A percentile compares a stretch with the other conserved stretches of the same genome.
Conservation (phyloP, 768 basidiomycete species). For the Leccinum imitatum region DNA sequence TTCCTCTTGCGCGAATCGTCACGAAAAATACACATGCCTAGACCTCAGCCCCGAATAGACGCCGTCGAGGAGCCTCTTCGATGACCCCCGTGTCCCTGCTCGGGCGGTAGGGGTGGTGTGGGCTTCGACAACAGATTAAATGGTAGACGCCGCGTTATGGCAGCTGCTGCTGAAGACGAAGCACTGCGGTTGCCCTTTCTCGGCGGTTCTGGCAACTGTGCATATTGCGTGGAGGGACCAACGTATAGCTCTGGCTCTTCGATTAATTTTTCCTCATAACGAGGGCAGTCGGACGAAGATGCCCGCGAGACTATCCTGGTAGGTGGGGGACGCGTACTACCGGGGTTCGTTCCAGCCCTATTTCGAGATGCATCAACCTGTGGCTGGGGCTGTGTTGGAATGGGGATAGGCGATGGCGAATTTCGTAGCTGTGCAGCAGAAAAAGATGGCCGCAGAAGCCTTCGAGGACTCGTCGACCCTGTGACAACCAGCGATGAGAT, state of each 20-base stretch:
- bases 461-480: slow-evolving; percentile 59
- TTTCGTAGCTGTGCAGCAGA: slow-evolving; percentile 77
- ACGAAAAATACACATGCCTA: slow-evolving; percentile 9
- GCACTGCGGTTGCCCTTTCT: slow-evolving; percentile 39
- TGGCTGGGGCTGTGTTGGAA: slow-evolving; percentile 35
- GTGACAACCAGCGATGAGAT: slow-evolving; percentile 46
- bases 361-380: slow-evolving; percentile 48
- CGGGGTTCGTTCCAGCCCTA: slow-evolving; percentile 70
- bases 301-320: slow-evolving; percentile 47
- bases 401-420: slow-evolving; percentile 37
- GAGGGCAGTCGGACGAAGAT: slow-evolving; percentile 54
- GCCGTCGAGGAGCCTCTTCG: slow-evolving; percentile 45
- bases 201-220: slow-evolving; percentile 71
- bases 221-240: slow-evolving; percentile 71
- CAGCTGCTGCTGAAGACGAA: slow-evolving; percentile 49
- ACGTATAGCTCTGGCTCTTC: slow-evolving; percentile 52
- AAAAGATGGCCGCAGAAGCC: slow-evolving; percentile 63
- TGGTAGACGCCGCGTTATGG: slow-evolving; percentile 54
- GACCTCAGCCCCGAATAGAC: slow-evolving; percentile 33
- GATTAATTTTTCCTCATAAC: slow-evolving; percentile 36
- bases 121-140: slow-evolving; percentile 68
- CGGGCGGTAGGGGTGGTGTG: slow-evolving; percentile 34
- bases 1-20: background rate
- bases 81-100: slow-evolving; percentile 33
- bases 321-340: slow-evolving; percentile 42